Conservation (phyloP, 2,329 filamentous ascomycete genomes). For the Pleoardoris graminearum region DNA sequence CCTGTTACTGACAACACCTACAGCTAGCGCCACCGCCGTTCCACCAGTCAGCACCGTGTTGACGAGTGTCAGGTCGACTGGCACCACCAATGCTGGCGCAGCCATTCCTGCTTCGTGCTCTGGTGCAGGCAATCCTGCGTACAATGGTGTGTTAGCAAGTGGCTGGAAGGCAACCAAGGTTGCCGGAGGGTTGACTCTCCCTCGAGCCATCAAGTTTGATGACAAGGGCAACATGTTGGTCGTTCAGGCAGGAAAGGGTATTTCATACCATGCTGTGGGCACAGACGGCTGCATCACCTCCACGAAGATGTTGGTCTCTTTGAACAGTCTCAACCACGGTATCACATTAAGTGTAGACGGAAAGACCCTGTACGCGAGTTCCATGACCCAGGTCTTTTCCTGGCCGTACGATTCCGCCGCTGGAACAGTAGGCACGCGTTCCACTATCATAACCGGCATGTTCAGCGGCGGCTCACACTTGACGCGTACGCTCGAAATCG, state of each 20-base stretch:
- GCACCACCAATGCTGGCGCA: constrained; percentile 21
- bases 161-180: constrained; percentile 43
- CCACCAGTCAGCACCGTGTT: constrained; percentile 24
- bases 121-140: constrained; percentile 30
- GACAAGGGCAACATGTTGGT: constrained; percentile 39
- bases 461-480: constrained; percentile 59
- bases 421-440: constrained; percentile 52
- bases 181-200: constrained; percentile 33
- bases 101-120: constrained; percentile 38
- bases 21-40: constrained; percentile 18
- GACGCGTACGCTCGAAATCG: constrained; percentile 68
- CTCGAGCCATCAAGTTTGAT: constrained; percentile 40
- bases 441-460: constrained; percentile 65
- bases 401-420: constrained; percentile 64
- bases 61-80: constrained; percentile 24
- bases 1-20: constrained; percentile 29
- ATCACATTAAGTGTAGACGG: constrained; percentile 53
- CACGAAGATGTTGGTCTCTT: constrained; percentile 36
- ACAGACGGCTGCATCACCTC: constrained; percentile 36
- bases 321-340: constrained; percentile 54
- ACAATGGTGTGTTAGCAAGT: constrained; percentile 27
- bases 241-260: constrained; percentile 40
- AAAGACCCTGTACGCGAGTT: constrained; percentile 58
- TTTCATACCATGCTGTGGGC: constrained; percentile 35
- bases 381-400: constrained; percentile 59